Evolutionary conservation across 2,329 filamentous ascomycete species (phyloP).

Genomic region (Lithohypha guttulata): DNA sequence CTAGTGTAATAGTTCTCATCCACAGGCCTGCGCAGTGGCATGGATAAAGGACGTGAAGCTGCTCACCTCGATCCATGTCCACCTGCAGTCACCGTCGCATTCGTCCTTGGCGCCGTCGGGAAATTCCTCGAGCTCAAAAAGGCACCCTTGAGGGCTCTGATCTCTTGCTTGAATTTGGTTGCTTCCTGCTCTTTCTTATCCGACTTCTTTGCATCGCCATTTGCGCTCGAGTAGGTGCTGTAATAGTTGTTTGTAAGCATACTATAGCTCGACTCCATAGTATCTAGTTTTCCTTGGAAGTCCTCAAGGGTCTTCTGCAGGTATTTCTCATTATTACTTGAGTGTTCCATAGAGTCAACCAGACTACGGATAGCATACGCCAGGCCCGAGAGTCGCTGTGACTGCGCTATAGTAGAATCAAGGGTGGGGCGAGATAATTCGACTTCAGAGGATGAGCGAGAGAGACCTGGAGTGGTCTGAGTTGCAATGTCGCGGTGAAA

Average conservation of each 20-base stretch:
- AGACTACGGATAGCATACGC: constrained; percentile 43
- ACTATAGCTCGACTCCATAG: constrained; percentile 23
- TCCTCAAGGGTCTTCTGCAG: constrained; percentile 13
- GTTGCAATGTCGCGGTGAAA: constrained; percentile 54
- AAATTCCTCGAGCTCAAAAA: constrained; percentile 54
- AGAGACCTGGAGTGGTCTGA: constrained; percentile 44
- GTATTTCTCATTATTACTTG: constrained; percentile 27
- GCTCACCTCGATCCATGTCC: constrained; percentile 6
- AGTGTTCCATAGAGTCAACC: constrained; percentile 32
- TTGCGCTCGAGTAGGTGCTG: constrained; percentile 22
- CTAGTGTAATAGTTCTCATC: too few relatives aligned
- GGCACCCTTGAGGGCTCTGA: constrained; percentile 52
- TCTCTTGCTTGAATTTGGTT: constrained; percentile 47
- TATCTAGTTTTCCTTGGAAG: constrained; percentile 17
- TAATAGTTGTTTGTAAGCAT: constrained; percentile 16
- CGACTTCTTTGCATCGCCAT: constrained; percentile 22
- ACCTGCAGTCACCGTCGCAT: constrained; percentile 2
- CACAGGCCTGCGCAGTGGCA: too few relatives aligned
- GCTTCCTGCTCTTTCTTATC: constrained; percentile 43
- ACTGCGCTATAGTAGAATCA: constrained; percentile 16
- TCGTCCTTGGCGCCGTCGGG: constrained; percentile 26
- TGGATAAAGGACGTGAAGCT: not conserved
- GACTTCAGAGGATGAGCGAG: constrained; percentile 28
- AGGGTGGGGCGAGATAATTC: constrained; percentile 11
- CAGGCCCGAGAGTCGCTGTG: constrained; percentile 31